Conservation (phyloP, 2,329 filamentous ascomycete genomes). For the Talaromyces verruculosus region DNA sequence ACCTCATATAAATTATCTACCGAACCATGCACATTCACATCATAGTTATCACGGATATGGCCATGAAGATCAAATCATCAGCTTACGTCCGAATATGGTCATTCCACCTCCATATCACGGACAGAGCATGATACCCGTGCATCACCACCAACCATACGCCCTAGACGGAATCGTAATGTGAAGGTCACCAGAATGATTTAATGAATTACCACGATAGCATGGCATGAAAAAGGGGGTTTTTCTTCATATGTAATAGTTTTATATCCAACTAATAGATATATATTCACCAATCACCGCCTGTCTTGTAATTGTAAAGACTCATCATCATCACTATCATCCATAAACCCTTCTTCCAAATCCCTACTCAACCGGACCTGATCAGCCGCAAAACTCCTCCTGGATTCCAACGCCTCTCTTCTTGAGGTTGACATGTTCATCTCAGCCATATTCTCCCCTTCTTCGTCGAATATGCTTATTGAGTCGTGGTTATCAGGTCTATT, state of each 20-base stretch:
- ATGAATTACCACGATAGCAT: background rate
- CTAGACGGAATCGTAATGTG: conserved; percentile 4
- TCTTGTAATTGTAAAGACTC: conserved; percentile 27
- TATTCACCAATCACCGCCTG: conserved; percentile 5
- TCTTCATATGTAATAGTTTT: background rate
- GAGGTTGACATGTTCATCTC: conserved; percentile 55
- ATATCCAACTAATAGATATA: background rate
- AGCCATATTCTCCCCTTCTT: conserved; percentile 59
- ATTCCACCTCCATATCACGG: background rate
- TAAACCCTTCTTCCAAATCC: conserved; percentile 75
- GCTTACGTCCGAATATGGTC: background rate
- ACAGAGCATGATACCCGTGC: background rate
- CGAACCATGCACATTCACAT: background rate
- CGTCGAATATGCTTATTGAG: conserved; percentile 58
- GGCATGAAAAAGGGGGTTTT: background rate
- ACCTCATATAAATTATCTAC: background rate
- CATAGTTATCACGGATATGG: background rate
- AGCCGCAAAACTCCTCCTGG: conserved; percentile 44
- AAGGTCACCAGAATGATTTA: background rate
- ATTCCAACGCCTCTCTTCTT: conserved; percentile 45
- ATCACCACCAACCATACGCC: conserved; percentile 11
- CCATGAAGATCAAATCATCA: background rate
- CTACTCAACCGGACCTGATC: conserved; percentile 64
- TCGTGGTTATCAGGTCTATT: conserved; percentile 48
- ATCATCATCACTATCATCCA: conserved; percentile 70